These are phyloP conservation scores for Serpula lacrymans DNA, from an alignment of 768 basidiomycete species.

Conservation along the genomic window DNA sequence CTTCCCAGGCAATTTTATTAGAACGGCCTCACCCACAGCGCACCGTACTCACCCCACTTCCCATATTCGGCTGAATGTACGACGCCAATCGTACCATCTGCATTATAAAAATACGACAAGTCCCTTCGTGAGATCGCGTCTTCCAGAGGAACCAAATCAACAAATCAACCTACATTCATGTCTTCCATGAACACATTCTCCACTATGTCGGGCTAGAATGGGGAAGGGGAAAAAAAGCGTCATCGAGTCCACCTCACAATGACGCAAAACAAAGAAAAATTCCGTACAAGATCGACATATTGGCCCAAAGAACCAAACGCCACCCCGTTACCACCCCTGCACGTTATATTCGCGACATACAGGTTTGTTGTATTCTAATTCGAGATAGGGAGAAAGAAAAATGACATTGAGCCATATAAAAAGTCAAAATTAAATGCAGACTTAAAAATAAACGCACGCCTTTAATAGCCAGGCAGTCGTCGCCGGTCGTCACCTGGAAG, in stretches of 20 bases:
- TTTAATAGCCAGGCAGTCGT: constrained; percentile 64
- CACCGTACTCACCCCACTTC: constrained; percentile 37
- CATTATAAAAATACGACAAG: background rate
- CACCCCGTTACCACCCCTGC: constrained; percentile 58
- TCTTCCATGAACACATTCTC: constrained; percentile 48
- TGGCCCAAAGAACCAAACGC: constrained; percentile 60
- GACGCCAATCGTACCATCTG: constrained; percentile 49
- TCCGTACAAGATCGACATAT: constrained; percentile 46
- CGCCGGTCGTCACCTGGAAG: constrained; percentile 48
- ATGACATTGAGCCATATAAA: background rate
- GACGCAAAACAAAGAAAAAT: background rate
- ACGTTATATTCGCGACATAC: constrained; percentile 44
- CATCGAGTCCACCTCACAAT: too few species aligned
- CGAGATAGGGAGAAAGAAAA: background rate
- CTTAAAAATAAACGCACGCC: constrained; percentile 44
- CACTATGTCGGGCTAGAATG: constrained; percentile 48
- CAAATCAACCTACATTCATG: constrained; percentile 32
- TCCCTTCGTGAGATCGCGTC: background rate
- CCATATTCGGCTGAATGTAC: constrained; percentile 54
- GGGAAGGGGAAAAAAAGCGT: background rate
- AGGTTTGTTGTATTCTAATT: constrained; percentile 54
- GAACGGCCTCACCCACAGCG: background rate
- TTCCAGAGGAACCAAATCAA: background rate
- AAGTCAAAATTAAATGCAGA: too few species aligned
- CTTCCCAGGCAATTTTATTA: constrained; percentile 20